phyloP scores from a whole-genome alignment of 805 yeast species.

The Candida odintsovae region DNA sequence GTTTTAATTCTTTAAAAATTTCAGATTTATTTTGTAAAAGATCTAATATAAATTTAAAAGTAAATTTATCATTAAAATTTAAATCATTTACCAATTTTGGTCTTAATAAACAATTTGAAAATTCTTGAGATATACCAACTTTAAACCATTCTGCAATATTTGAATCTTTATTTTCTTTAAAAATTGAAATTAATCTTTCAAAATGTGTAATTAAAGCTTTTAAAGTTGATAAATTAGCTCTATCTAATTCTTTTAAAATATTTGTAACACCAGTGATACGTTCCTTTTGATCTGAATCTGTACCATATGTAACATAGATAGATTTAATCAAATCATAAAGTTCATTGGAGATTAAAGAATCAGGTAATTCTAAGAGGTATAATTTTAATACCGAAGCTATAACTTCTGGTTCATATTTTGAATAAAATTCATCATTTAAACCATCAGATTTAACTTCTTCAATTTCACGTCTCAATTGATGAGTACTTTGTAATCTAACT shows the following conservation, averaged over 20 bases:
- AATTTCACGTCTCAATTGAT: conserved; percentile 52
- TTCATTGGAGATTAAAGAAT: conserved; percentile 60
- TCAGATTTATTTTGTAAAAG: conserved; percentile 51
- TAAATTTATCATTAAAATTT: conserved; percentile 54
- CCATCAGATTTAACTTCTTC: conserved; percentile 45
- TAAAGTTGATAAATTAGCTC: conserved; percentile 69
- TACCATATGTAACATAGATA: conserved; percentile 49
- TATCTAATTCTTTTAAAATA: conserved; percentile 60
- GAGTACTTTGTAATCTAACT: conserved; percentile 55
- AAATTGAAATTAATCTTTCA: conserved; percentile 50
- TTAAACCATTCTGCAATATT: conserved; percentile 33
- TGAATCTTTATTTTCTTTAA: conserved; percentile 39
- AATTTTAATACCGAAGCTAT: conserved; percentile 67
- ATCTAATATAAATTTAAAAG: conserved; percentile 54
- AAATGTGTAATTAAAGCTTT: conserved; percentile 78
- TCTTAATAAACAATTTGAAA: conserved; percentile 56
- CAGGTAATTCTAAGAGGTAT: conserved; percentile 75
- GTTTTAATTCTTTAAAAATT: conserved; percentile 60
- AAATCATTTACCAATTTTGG: conserved; percentile 40
- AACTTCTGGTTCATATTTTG: conserved; percentile 43
- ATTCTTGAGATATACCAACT: conserved; percentile 53
- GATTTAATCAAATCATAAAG: conserved; percentile 64
- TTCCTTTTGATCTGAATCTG: conserved; percentile 21
- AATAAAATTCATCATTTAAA: conserved; percentile 23
- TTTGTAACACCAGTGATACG: conserved; percentile 62